Conservation (phyloP, 1,284 basidiomycete species). For the Cryptococcus wingfieldii region DNA sequence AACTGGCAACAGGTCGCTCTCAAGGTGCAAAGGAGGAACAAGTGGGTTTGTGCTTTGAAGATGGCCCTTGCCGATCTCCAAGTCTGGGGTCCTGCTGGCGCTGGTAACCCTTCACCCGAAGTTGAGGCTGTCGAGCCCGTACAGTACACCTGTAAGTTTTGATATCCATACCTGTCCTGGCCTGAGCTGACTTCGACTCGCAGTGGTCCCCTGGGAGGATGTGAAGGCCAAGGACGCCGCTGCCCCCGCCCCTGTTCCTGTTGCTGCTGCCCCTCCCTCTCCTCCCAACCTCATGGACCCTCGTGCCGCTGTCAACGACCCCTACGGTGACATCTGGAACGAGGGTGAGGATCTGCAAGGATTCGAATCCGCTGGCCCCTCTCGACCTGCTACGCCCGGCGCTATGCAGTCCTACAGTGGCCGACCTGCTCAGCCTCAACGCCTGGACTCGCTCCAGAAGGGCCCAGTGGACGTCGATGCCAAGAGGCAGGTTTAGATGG, state of each 20-base stretch:
- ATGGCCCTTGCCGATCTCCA: slow-evolving; percentile 62
- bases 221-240: slow-evolving; percentile 51
- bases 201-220: slow-evolving; percentile 64
- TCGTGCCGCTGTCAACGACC: slow-evolving; percentile 39
- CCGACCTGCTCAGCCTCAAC: neutral
- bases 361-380: slow-evolving; percentile 13
- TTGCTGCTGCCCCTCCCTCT: slow-evolving; percentile 43
- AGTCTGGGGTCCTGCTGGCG: slow-evolving; percentile 71
- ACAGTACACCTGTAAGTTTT: slow-evolving; percentile 56
- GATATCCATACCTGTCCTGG: neutral
- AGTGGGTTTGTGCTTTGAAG: slow-evolving; percentile 86
- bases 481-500: neutral
- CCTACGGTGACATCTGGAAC: slow-evolving; percentile 40
- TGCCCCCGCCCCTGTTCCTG: slow-evolving; percentile 36
- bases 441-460: slow-evolving; percentile 4
- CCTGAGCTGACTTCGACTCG: neutral
- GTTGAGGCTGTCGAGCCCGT: slow-evolving; percentile 55
- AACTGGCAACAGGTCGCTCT: slow-evolving; percentile 79
- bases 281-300: slow-evolving; percentile 30
- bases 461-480: slow-evolving; percentile 2
- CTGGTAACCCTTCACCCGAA: slow-evolving; percentile 56
- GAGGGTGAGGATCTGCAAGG: slow-evolving; percentile 24
- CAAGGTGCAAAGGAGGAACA: slow-evolving; percentile 70
- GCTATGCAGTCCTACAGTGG: neutral
- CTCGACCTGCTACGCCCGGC: slow-evolving; percentile 31